Percentiles rank a stretch among this genome's conserved stretches.
These are phyloP conservation scores for Globisporangium emineosum DNA, from an alignment of 352 stramenopile genomes.

Conservation along the genomic window DNA sequence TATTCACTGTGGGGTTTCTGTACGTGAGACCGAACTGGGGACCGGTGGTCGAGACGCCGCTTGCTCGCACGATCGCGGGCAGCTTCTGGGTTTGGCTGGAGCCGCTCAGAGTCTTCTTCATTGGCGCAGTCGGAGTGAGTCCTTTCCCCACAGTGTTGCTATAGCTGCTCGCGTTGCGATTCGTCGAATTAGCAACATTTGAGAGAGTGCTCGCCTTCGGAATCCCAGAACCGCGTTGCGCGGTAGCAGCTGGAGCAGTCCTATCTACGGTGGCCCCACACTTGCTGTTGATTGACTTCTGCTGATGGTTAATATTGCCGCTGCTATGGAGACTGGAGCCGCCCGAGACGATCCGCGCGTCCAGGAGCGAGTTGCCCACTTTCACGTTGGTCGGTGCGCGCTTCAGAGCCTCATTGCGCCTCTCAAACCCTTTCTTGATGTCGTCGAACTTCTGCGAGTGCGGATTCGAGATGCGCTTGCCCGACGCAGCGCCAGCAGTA, in stretches of 20 bases:
- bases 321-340: slow-evolving; percentile 14
- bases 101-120: background rate
- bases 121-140: background rate
- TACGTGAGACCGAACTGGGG: slow-evolving; percentile 16
- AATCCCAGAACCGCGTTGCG: background rate
- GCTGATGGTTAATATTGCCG: no score
- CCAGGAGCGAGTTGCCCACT: slow-evolving; percentile 20
- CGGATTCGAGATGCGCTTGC: slow-evolving; percentile 51
- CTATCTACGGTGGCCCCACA: background rate
- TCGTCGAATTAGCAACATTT: background rate
- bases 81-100: slow-evolving; percentile 12
- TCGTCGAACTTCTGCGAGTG: slow-evolving; percentile 67
- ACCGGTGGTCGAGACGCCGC: background rate
- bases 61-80: slow-evolving; percentile 8
- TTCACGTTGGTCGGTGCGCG: slow-evolving; percentile 25
- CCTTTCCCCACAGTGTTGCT: background rate
- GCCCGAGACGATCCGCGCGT: background rate
- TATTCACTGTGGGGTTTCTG: background rate
- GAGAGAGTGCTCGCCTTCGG: slow-evolving; percentile 7
- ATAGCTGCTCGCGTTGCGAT: background rate
- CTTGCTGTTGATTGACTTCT: background rate
- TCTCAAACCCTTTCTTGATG: slow-evolving; percentile 57
- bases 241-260: background rate
- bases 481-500: slow-evolving; percentile 40
- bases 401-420: slow-evolving; percentile 51